Evolutionary conservation across 257 asterid species (phyloP), one percentile per base, ranked within the genome.

Genomic region (Petrea volubilis): DNA sequence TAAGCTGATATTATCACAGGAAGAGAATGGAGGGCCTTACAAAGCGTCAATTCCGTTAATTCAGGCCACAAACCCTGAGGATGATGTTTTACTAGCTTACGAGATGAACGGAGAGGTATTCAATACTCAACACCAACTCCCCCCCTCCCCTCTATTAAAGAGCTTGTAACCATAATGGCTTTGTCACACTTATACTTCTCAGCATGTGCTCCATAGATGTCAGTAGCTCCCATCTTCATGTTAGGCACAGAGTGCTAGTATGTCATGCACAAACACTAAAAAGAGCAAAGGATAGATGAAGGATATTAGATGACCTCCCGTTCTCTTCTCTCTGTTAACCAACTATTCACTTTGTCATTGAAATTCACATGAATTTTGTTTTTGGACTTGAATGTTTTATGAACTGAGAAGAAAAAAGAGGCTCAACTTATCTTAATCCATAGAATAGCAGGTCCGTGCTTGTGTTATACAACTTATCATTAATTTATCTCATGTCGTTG

Each of bases 51-150:
- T 95, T 77, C 96, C 96, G 55, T 66, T 95, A 73, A 80, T 75
- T 79, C 98, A 92, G 68, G 98, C 99, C 74, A 90, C 98, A 66
- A 85, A 86, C 74, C 97, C 99, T 2, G 95, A 79, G 77, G 93
- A 95, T 82, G 98, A 92, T 82, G 96, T 95, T 80, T 80, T 95
- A 60, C 84, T 95, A 7, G 98, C 99, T 77, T 95, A 95, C 77
- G 99, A 95, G 82, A 95, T 95, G 98, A 95, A 95, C 55, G 98
- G 98, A 53, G 91, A 95, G 99, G 98, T 94, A 84, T 33, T 62
- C 29, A 52, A 51, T 55, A 23, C 60, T 23, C 33, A 0, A 6
- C 33, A 1, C 4, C n/a, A 5, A 1, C 7, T 17, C 52, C 17
- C 7, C 50, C 17, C 12, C 17, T 15, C 1, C 10, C 24, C n/a